phyloP scores from a whole-genome alignment of 2,329 filamentous ascomycete genomes.

The Thielaviopsis euricoi region DNA sequence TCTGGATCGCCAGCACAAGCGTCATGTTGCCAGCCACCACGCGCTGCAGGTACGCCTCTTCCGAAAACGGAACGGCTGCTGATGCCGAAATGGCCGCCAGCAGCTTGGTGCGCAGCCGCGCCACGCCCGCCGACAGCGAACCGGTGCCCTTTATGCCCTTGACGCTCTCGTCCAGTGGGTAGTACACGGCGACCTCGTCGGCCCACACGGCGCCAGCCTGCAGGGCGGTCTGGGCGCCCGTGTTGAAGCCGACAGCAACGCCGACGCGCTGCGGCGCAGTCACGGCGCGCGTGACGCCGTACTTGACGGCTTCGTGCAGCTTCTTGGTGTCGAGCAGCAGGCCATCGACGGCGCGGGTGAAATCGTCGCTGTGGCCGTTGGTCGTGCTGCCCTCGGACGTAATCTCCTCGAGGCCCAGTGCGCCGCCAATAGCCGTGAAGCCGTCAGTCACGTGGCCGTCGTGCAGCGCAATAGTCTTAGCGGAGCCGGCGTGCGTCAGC shows the following conservation, averaged over 20 bases:
- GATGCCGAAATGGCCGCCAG: conserved; percentile 30
- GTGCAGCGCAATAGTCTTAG: conserved; percentile 25
- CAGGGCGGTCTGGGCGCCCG: conserved; percentile 29
- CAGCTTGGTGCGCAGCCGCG: conserved; percentile 34
- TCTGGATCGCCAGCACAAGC: conserved; percentile 42
- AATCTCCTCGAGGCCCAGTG: conserved; percentile 47
- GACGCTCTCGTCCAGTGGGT: conserved; percentile 33
- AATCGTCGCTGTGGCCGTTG: conserved; percentile 31
- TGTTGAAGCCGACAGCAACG: conserved; percentile 41
- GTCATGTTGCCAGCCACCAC: conserved; percentile 38
- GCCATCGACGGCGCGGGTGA: conserved; percentile 42
- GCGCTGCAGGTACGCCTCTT: conserved; percentile 32
- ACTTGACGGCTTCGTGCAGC: conserved; percentile 32
- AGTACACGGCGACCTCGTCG: conserved; percentile 38
- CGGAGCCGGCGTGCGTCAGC: conserved; percentile 15
- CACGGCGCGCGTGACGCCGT: conserved; percentile 42
- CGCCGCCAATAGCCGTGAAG: conserved; percentile 43
- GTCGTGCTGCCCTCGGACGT: conserved; percentile 37
- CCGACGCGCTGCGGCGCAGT: conserved; percentile 37
- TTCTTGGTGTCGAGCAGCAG: conserved; percentile 39
- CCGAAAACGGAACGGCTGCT: conserved; percentile 26
- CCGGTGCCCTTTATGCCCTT: conserved; percentile 27
- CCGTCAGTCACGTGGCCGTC: conserved; percentile 45
- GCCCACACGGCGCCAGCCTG: conserved; percentile 35
- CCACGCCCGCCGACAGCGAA: conserved; percentile 38